phyloP scores from a whole-genome alignment of 805 yeast genomes.

The Pichia cabralensis region DNA sequence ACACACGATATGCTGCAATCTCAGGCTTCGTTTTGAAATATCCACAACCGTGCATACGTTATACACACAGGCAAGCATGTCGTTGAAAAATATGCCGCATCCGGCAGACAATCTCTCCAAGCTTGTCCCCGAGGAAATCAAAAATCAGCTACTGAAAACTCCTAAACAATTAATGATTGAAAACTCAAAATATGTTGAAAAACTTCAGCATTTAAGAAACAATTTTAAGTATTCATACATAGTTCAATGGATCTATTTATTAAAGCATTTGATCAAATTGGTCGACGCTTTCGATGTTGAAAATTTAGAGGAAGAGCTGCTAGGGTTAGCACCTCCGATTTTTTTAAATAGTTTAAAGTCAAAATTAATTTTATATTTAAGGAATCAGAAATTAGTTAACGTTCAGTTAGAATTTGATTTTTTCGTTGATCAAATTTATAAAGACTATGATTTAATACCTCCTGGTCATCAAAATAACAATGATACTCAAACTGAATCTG shows the following conservation, averaged over 20 bases:
- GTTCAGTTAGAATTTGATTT: slow-evolving; percentile 24
- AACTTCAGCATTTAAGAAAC: slow-evolving; percentile 26
- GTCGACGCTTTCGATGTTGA: slow-evolving; percentile 49
- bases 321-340: slow-evolving; percentile 31
- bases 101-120: slow-evolving; percentile 25
- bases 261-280: slow-evolving; percentile 42
- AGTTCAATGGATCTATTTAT: slow-evolving; percentile 47
- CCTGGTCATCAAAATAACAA: slow-evolving; percentile 6
- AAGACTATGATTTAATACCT: slow-evolving; percentile 7
- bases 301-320: slow-evolving; percentile 51
- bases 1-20: no score
- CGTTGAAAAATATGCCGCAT: no score
- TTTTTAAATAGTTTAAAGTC: slow-evolving; percentile 35
- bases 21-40: no score
- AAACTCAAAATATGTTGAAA: slow-evolving; percentile 22
- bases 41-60: no score
- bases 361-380: slow-evolving; percentile 32
- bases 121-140: slow-evolving; percentile 27
- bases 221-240: slow-evolving; percentile 30
- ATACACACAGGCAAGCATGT: no score
- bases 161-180: slow-evolving; percentile 32
- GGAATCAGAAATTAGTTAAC: slow-evolving; percentile 25
- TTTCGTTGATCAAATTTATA: slow-evolving; percentile 10
- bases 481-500: not conserved
- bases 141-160: slow-evolving; percentile 27